Percentiles rank a stretch among this genome's conserved stretches.
Evolutionary conservation across 805 yeast species (phyloP).

Genomic region (Zygotorulaspora florentina): DNA sequence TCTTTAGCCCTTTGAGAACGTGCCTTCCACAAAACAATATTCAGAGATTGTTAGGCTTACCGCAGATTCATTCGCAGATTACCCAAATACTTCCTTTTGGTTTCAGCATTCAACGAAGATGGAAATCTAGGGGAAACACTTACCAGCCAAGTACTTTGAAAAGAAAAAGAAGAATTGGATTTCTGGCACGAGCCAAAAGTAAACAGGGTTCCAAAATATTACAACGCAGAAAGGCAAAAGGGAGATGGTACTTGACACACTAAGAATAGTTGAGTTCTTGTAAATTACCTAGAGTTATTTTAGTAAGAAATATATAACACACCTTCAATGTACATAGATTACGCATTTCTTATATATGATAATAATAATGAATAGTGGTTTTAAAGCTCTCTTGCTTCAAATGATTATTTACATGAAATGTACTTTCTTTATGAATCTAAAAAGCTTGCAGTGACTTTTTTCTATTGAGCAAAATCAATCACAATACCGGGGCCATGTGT

Average conservation of each 20-base stretch:
- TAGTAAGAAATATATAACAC: too few relatives aligned
- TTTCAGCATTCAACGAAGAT: constrained; percentile 41
- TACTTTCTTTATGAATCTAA: background rate
- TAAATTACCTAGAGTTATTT: too few relatives aligned
- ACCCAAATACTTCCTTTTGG: constrained; percentile 15
- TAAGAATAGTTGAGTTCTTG: too few relatives aligned
- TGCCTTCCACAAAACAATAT: constrained; percentile 8
- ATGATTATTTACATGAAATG: constrained; percentile 1
- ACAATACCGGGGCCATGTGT: constrained; percentile 80
- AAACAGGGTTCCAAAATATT: constrained; percentile 75
- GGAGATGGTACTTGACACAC: constrained; percentile 89
- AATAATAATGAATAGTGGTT: too few relatives aligned
- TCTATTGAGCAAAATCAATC: constrained; percentile 44
- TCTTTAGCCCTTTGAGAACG: constrained; percentile 21
- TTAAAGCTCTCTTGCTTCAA: background rate
- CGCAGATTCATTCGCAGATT: constrained; percentile 11
- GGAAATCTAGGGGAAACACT: constrained; percentile 90
- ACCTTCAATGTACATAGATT: too few relatives aligned
- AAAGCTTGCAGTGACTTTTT: background rate
- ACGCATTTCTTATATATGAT: too few relatives aligned
- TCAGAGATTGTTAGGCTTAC: constrained; percentile 5
- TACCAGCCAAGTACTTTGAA: constrained; percentile 90
- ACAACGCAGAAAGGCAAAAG: constrained; percentile 75
- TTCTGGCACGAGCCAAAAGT: constrained; percentile 74
- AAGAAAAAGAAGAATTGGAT: constrained; percentile 87